Percentiles rank a stretch among this genome's conserved stretches.
Evolutionary conservation across 768 basidiomycete species (phyloP).

Genomic region (Hydnum rufescens): DNA sequence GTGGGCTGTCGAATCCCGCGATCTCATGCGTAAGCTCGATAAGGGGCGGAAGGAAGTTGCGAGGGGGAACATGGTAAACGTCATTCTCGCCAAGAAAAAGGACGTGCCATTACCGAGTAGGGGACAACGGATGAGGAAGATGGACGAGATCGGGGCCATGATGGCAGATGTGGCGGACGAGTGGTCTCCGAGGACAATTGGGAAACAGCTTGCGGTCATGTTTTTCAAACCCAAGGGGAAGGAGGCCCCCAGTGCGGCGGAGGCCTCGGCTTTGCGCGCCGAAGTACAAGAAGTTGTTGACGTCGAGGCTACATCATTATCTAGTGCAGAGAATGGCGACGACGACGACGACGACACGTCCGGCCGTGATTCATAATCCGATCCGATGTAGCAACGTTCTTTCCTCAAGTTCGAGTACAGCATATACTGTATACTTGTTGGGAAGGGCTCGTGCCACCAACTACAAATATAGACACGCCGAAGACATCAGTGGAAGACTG

Average conservation of each 20-base stretch:
- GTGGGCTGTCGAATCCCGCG: slow-evolving; percentile 40
- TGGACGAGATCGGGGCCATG: slow-evolving; percentile 23
- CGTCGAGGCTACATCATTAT: too few species aligned
- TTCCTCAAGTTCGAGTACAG: background rate
- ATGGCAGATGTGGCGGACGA: slow-evolving; percentile 28
- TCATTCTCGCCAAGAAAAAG: slow-evolving; percentile 35
- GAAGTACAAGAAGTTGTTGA: too few species aligned
- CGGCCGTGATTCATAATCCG: too few species aligned
- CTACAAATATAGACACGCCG: too few species aligned
- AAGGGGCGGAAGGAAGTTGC: slow-evolving; percentile 38
- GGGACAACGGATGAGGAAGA: slow-evolving; percentile 25
- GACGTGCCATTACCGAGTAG: slow-evolving; percentile 18
- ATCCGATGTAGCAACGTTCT: too few species aligned
- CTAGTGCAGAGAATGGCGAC: too few species aligned
- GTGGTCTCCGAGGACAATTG: background rate
- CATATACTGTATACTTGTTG: too few species aligned
- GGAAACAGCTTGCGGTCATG: background rate
- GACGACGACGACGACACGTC: too few species aligned
- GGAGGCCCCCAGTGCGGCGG: too few species aligned
- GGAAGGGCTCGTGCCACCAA: too few species aligned
- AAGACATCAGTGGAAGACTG: too few species aligned
- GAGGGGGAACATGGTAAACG: slow-evolving; percentile 35
- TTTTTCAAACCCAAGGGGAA: background rate
- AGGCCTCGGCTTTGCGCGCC: too few species aligned
- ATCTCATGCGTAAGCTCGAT: slow-evolving; percentile 44